These are phyloP conservation scores for Marasmius sp. DNA, from an alignment of 1,284 basidiomycete species.

Conservation along the genomic window DNA sequence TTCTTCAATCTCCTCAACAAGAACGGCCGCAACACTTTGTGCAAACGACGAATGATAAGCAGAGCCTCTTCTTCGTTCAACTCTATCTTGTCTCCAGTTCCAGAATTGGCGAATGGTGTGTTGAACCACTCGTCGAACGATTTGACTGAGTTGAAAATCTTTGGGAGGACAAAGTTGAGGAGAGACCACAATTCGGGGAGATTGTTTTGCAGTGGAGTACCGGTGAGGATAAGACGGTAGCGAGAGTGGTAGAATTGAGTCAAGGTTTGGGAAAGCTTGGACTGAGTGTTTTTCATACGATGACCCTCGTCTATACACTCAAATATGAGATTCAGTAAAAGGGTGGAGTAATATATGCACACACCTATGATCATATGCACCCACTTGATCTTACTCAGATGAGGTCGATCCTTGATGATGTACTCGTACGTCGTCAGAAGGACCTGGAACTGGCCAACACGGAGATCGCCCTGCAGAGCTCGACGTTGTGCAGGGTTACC, in stretches of 20 bases:
- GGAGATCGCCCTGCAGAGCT: conserved; percentile 71
- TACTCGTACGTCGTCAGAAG: conserved; percentile 98
- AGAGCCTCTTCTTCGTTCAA: conserved; percentile 99
- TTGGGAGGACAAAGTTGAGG: conserved; percentile 97
- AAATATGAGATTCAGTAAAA: neutral
- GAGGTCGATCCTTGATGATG: conserved; percentile 95
- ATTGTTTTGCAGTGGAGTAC: conserved; percentile 98
- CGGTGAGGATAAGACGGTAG: conserved; percentile 95
- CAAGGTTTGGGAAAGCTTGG: conserved; percentile 91
- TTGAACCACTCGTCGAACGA: conserved; percentile 99
- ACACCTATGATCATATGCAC: conserved; percentile 95
- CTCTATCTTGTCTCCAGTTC: conserved; percentile 96
- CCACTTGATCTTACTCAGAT: conserved; percentile 94
- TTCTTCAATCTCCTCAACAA: conserved; percentile 95
- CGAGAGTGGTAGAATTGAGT: conserved; percentile 92
- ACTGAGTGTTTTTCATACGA: conserved; percentile 99
- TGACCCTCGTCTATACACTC: conserved; percentile 85
- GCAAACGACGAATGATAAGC: conserved; percentile 95
- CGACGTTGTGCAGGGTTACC: conserved; percentile 87
- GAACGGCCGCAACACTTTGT: conserved; percentile 98
- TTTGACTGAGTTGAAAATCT: conserved; percentile 99
- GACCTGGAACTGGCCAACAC: conserved; percentile 89
- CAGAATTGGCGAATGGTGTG: conserved; percentile 98
- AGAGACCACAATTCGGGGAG: conserved; percentile 97
- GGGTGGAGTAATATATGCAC: conserved; percentile 22